Conservation (phyloP, 106 monocot species). For the Apostasia ramifera region DNA sequence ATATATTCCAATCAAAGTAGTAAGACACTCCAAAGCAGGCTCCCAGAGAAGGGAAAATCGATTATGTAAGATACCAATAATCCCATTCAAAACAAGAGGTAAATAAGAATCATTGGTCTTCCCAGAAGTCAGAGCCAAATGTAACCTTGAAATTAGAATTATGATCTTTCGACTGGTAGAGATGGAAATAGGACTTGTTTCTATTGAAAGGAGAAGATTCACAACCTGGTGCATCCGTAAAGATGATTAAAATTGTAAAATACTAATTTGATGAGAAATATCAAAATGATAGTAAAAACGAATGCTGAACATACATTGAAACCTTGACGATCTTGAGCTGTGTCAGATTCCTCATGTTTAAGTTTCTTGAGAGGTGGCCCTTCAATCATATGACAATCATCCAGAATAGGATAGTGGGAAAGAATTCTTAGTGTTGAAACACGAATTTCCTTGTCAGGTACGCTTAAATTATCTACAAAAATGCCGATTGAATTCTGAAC, state of each 20-base stretch:
- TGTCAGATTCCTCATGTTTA: slow-evolving; percentile 42
- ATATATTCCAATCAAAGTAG: slow-evolving; percentile 37
- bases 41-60: slow-evolving; percentile 62
- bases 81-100: slow-evolving; percentile 59
- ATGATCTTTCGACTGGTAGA: slow-evolving; percentile 44
- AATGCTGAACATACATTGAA: slow-evolving; percentile 43
- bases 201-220: slow-evolving; percentile 53
- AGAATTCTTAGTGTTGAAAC: slow-evolving; percentile 75
- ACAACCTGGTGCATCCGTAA: slow-evolving; percentile 39
- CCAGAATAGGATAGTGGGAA: slow-evolving; percentile 46
- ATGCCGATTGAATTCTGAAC: slow-evolving; percentile 15
- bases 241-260: neutral
- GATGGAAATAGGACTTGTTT: slow-evolving; percentile 56
- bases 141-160: slow-evolving; percentile 58
- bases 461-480: slow-evolving; percentile 57
- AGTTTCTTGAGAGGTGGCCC: slow-evolving; percentile 60
- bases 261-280: slow-evolving; percentile 5
- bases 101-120: slow-evolving; percentile 44
- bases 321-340: slow-evolving; percentile 19
- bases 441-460: slow-evolving; percentile 62
- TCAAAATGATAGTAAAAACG: neutral
- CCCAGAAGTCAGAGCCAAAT: slow-evolving; percentile 41
- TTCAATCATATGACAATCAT: slow-evolving; percentile 20
- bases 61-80: slow-evolving; percentile 79
- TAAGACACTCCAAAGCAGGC: slow-evolving; percentile 55